Evolutionary conservation across 306 rosid genomes (phyloP), one percentile per base, ranked within the genome.

Genomic region (Echinosophora koreensis): DNA sequence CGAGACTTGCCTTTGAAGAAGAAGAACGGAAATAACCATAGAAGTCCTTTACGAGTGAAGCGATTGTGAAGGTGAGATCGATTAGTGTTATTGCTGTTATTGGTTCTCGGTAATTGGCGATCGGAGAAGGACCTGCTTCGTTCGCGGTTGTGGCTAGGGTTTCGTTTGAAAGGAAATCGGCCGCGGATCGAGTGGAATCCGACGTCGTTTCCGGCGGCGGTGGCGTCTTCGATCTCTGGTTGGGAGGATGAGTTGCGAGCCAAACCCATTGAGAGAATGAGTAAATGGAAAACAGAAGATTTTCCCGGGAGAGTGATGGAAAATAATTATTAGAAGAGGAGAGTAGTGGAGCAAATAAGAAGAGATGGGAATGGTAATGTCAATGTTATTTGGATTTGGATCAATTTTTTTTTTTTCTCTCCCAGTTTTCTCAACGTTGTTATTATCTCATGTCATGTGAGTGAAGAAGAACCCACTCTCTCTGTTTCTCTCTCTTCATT

Each of bases 101-200:
- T 68, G 58, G 89, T 86, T 6, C 72, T 34, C 5, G 86, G 86
- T 22, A 80, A 28, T 41, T 46, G 83, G n/a, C 90, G 92, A 91
- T 89, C 97, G 77, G 77, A 12, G 0, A 80, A 57, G 6, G 67
- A 14, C 35, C 77, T 84, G 56, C 22, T 73, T 5, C 82, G 22
- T 22, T 22, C 22, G 22, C 22, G 85, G 35, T 55, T 44, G 55
- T 85, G 88, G 77, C 18, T 65, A 72, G 94, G 91, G 82, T 90
- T 90, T 54, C 98, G 80, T 77, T 89, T 94, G 89, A 89, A 68
- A 5, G 85, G 97, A 22, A 88, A 83, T 6, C 91, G 88, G 12
- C 83, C 95, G 1, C 97, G 97, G 85, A 88, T 88, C 87, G 97
- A 87, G 78, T 78, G 88, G 78, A 80, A 80, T 61, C 86, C 91